phyloP scores from a whole-genome alignment of 208 protist genomes.

The Strigomonas culicis region DNA sequence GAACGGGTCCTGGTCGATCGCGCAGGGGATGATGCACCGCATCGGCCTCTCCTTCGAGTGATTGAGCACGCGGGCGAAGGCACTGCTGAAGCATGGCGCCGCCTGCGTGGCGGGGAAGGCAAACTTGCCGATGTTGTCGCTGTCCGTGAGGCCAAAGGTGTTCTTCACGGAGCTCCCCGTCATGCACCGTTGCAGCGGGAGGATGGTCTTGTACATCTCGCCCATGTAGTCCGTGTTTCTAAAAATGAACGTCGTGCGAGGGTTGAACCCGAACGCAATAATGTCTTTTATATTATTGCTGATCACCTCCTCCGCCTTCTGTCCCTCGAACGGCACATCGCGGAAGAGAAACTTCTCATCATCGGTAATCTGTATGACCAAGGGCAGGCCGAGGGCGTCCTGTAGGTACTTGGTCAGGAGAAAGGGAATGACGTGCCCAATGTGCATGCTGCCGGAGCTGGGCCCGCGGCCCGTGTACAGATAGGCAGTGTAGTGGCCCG shows the following conservation, averaged over 20 bases:
- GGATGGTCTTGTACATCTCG: constrained; percentile 94
- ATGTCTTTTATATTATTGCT: constrained; percentile 98
- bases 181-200: constrained; percentile 89
- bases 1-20: constrained; percentile 97
- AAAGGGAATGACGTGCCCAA: constrained; percentile 99
- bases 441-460: constrained; percentile 95
- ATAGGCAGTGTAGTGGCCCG: constrained; percentile 91
- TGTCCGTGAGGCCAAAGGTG: constrained; percentile 94
- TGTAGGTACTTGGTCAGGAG: constrained; percentile 98
- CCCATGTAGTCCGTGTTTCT: constrained; percentile 98
- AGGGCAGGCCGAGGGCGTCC: constrained; percentile 95
- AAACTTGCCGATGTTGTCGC: constrained; percentile 93
- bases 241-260: constrained; percentile 99
- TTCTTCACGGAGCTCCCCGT: constrained; percentile 91
- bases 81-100: constrained; percentile 93
- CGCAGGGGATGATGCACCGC: constrained; percentile 98
- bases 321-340: constrained; percentile 79
- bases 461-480: constrained; percentile 99
- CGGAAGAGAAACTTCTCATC: constrained; percentile 99
- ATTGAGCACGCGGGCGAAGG: constrained; percentile 89
- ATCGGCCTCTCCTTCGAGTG: constrained; percentile 35
- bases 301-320: constrained; percentile 73
- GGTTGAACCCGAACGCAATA: constrained; percentile 98
- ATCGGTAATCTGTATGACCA: constrained; percentile 99
- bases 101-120: constrained; percentile 98